Conservation (phyloP, 1,139 yeast species). For the Geotrichum bryndzae region DNA sequence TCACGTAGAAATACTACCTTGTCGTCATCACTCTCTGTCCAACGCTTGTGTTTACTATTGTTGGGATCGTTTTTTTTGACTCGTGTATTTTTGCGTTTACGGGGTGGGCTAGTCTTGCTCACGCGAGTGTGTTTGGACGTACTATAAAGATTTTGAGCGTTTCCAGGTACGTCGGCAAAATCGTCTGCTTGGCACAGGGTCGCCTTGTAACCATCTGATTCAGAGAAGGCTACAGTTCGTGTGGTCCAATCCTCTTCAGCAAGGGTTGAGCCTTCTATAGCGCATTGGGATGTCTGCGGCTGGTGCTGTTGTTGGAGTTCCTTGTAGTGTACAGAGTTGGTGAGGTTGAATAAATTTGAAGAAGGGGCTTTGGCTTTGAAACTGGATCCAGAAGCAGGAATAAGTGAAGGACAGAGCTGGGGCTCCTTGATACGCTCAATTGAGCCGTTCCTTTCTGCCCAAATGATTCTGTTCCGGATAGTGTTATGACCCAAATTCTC, state of each 20-base stretch:
- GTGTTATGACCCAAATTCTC: neutral
- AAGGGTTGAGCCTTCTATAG: neutral
- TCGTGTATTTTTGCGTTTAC: neutral
- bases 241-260: neutral
- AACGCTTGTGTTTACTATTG: slow-evolving; percentile 13
- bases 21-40: slow-evolving; percentile 39
- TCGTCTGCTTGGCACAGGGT: neutral
- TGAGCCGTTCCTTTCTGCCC: neutral
- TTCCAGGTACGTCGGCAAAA: neutral
- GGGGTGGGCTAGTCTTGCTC: neutral
- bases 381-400: neutral
- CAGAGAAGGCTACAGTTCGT: neutral
- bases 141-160: neutral
- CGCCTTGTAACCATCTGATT: neutral
- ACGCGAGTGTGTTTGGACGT: neutral
- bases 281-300: neutral
- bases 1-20: slow-evolving; percentile 38
- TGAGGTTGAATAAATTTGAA: neutral
- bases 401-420: neutral
- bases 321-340: neutral
- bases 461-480: neutral
- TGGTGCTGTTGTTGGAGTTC: neutral
- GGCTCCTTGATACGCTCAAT: neutral
- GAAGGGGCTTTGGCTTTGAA: neutral
- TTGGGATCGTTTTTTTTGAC: neutral